phyloP scores from a whole-genome alignment of 2,329 filamentous ascomycete genomes.

The Fusarium tricinctum region DNA sequence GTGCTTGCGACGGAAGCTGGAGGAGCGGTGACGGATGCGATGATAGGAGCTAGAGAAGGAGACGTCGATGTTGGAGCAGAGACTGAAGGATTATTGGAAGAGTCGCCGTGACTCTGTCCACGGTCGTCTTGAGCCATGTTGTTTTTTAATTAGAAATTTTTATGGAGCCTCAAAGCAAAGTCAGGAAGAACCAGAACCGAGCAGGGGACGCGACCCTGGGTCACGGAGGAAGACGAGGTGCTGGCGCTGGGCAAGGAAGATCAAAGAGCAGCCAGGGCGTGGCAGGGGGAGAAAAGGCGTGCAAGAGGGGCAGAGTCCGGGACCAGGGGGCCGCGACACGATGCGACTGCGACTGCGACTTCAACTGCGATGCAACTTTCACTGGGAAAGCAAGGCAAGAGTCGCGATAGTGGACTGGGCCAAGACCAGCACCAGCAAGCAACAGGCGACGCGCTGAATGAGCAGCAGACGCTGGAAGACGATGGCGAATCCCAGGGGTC shows the following conservation, averaged over 20 bases:
- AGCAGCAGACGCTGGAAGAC: conserved; percentile 13
- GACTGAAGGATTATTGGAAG: conserved; percentile 48
- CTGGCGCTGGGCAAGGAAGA: conserved; percentile 49
- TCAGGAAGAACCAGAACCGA: conserved; percentile 50
- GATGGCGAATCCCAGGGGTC: conserved; percentile 33
- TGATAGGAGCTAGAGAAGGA: conserved; percentile 46
- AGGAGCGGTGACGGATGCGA: conserved; percentile 41
- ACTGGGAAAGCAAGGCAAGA: conserved; percentile 28
- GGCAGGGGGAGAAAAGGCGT: conserved; percentile 45
- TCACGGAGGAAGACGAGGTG: conserved; percentile 45
- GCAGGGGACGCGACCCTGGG: conserved; percentile 52
- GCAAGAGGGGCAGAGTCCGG: conserved; percentile 46
- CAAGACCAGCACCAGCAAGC: conserved; percentile 35
- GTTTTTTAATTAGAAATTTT: conserved; percentile 56
- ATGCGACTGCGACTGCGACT: conserved; percentile 46
- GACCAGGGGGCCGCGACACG: conserved; percentile 48
- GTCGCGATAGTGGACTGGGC: conserved; percentile 43
- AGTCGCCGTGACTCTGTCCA: conserved; percentile 51
- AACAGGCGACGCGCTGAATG: conserved; percentile 31
- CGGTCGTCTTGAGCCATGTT: conserved; percentile 53
- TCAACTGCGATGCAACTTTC: conserved; percentile 41
- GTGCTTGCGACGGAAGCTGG: conserved; percentile 36
- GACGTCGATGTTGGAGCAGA: conserved; percentile 46
- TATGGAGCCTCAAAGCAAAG: conserved; percentile 56
- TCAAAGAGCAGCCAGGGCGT: conserved; percentile 48